Evolutionary conservation across 73 alveolate species (phyloP), one percentile per base, ranked within the genome.

Genomic region (Paramecium tetraurelia): DNA sequence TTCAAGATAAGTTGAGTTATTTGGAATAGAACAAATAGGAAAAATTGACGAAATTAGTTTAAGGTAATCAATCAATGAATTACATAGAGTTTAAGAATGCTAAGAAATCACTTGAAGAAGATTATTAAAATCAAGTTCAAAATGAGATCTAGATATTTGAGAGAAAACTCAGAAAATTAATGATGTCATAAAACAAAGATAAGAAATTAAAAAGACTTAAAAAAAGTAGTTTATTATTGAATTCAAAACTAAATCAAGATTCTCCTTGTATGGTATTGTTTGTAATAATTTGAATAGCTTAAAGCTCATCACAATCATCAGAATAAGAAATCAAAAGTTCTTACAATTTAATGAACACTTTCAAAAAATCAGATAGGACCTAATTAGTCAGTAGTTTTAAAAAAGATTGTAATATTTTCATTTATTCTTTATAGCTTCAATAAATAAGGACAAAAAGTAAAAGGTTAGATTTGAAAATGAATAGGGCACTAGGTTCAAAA

Each of bases 341-440:
- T 9, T 75, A 75, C 16, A 35, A 29, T 75, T 38, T 75, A 20
- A 48, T 80, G 43, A 80, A 31, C 24, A 80, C 44, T 44, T 41
- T 27, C 57, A 80, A 80, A 80, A 44, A 41, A 44, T 27, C 90
- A 16, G 86, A 72, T 35, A 72, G 59, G 40, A 36, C 59, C 16
- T 40, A 72, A 36, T 72, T 72, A 43, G 41, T 72, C 5, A 80
- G 90, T 80, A 80, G 90, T 80, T 80, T 80, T 27, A 80, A 80
- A 35, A 80, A 80, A 21, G 90, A 80, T 48, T 44, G 90, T 80
- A 80, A 43, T 53, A 11, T 38, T 4, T 22, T 18, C 5, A 43
- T 1, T 29, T 80, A 80, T 4, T 53, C 69, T n/a, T 53, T 31
- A n/a, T 21, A 44, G 76, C 90, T 1, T 80, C 90, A 3, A 36